Conservation (phyloP, 805 yeast genomes). For the Saturnispora mendoncae region DNA sequence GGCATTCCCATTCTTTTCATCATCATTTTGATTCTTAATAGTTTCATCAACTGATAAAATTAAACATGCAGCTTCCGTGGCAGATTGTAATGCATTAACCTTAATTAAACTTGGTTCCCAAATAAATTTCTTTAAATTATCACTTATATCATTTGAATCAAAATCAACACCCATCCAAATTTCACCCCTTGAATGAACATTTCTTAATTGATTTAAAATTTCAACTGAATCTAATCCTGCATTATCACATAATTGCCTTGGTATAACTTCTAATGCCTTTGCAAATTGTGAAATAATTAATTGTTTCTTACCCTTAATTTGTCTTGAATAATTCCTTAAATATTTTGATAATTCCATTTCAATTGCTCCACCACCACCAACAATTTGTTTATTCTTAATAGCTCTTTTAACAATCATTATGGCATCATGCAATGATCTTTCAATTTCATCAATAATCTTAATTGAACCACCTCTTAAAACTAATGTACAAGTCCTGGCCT, state of each 20-base stretch:
- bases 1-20: constrained; percentile 27
- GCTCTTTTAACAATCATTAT: constrained; percentile 97
- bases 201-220: constrained; percentile 77
- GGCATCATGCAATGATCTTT: constrained; percentile 95
- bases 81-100: constrained; percentile 86
- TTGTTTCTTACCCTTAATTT: constrained; percentile 94
- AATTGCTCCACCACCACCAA: constrained; percentile 98
- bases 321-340: constrained; percentile 76
- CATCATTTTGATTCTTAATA: constrained; percentile 59
- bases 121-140: constrained; percentile 77
- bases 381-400: constrained; percentile 73
- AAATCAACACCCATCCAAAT: constrained; percentile 90
- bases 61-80: constrained; percentile 93
- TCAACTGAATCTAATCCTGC: constrained; percentile 99
- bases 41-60: constrained; percentile 96
- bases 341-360: constrained; percentile 94
- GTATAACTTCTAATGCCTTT: constrained; percentile 88
- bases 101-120: constrained; percentile 98
- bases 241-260: constrained; percentile 95
- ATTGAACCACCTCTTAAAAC: constrained; percentile 96
- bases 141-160: constrained; percentile 69
- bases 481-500: constrained; percentile 88
- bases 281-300: constrained; percentile 88
- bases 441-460: constrained; percentile 97
- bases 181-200: constrained; percentile 92